phyloP scores from a whole-genome alignment of 495 filamentous ascomycete genomes.

The Penicillium odoratum region DNA sequence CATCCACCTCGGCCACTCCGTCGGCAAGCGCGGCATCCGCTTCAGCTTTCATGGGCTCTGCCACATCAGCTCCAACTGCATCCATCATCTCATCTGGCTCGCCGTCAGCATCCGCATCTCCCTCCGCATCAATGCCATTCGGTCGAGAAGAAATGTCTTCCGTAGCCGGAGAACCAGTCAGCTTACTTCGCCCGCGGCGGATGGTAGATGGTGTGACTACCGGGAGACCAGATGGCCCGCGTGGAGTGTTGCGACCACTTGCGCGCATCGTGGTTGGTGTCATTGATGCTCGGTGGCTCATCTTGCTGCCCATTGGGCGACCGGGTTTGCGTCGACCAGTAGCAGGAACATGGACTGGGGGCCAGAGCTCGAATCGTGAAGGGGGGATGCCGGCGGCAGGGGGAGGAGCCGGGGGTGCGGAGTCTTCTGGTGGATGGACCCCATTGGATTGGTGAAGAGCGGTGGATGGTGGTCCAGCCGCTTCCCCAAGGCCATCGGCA shows the following conservation, averaged over 20 bases:
- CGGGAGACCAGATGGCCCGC: conserved; percentile 32
- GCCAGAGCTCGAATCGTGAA: conserved; percentile 81
- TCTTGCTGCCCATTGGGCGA: conserved; percentile 36
- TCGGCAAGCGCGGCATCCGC: neutral
- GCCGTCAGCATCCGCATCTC: conserved; percentile 8
- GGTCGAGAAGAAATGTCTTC: conserved; percentile 22
- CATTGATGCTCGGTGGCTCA: conserved; percentile 15
- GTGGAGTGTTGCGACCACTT: conserved; percentile 41
- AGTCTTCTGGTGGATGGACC: conserved; percentile 19
- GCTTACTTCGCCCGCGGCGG: conserved; percentile 41
- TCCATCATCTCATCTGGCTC: conserved; percentile 13
- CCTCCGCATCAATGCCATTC: conserved; percentile 24
- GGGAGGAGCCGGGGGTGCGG: conserved; percentile 17
- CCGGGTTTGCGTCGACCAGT: conserved; percentile 43
- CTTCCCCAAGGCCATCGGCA: conserved; percentile 25
- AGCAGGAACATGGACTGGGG: conserved; percentile 65
- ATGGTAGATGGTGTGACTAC: conserved; percentile 28
- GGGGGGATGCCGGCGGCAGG: conserved; percentile 62
- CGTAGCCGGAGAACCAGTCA: conserved; percentile 32
- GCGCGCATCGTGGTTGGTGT: conserved; percentile 36
- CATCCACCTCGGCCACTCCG: neutral
- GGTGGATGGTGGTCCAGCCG: conserved; percentile 44
- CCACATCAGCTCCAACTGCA: neutral
- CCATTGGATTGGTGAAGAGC: conserved; percentile 37
- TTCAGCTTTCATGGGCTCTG: neutral